Conservation (phyloP, 2,329 filamentous ascomycete genomes). For the Colletotrichum eremochloae region DNA sequence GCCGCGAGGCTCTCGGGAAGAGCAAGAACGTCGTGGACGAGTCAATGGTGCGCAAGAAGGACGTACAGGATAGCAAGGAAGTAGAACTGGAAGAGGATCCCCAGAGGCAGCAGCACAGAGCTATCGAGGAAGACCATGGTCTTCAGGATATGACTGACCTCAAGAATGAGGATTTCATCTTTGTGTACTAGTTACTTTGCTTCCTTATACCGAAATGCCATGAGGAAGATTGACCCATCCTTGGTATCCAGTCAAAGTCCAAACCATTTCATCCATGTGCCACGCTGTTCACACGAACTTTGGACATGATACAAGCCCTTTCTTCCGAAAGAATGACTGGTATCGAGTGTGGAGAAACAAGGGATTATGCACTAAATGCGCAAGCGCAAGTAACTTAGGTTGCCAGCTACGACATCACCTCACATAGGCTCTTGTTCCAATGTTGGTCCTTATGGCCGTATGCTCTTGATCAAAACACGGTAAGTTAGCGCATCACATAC, state of each 20-base stretch:
- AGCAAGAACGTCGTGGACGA: conserved; percentile 30
- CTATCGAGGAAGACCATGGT: conserved; percentile 57
- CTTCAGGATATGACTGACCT: conserved; percentile 67
- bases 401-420: too few species aligned
- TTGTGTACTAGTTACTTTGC: conserved; percentile 55
- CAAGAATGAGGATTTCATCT: conserved; percentile 73
- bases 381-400: too few species aligned
- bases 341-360: too few species aligned
- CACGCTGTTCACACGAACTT: too few species aligned
- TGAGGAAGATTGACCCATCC: background rate
- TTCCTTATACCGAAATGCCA: background rate
- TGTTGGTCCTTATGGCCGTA: too few species aligned
- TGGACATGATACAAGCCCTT: background rate
- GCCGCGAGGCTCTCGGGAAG: conserved; percentile 71
- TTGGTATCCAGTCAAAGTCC: background rate
- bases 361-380: too few species aligned
- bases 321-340: too few species aligned
- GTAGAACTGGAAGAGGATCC: conserved; percentile 46
- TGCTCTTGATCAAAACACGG: too few species aligned
- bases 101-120: conserved; percentile 32
- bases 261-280: background rate
- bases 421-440: too few species aligned
- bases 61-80: conserved; percentile 37
- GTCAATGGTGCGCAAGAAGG: conserved; percentile 39
- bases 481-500: too few species aligned